Evolutionary conservation across 345 rosid species (phyloP), one percentile per base, ranked within the genome.

Genomic region (Cardamine occulta): DNA sequence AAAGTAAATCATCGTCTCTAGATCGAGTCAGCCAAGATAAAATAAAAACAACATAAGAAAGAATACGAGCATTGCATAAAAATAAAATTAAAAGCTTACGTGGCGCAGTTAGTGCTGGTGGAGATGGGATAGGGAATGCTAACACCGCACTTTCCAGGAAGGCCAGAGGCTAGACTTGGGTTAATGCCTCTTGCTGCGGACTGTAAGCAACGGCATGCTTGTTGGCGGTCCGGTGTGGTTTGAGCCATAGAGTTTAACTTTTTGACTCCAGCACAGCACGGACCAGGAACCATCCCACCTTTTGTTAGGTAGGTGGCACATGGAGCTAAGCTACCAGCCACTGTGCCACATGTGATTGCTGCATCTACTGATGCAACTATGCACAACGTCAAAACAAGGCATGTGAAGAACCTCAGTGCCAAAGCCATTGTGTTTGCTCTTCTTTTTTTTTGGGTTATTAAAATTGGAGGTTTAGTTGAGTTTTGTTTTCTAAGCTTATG

Each of bases 101-200:
- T 81, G 66, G 44, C 18, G 84, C 92, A 88, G 88, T 84, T 66
- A 35, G 84, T 79, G 80, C 70, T 67, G 40, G 74, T 51, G 85
- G 82, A 79, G 81, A 88, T 81, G 73, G 82, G 82, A 80, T 83
- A 89, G 11, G 88, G 88, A 60, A 88, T 37, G 60, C 24, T 66
- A 67, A 88, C 87, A 5, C 82, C 80, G 21, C 90, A 89, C 13
- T 75, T 74, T 13, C 62, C 11, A 0, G 92, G 90, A 32, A 89
- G 88, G 2, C 40, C 7, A 6, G 78, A 51, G 3, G 84, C 88
- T 3, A 19, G 2, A 21, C 53, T 62, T 9, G 13, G 44, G 29
- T 82, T 75, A 60, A 82, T 4, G 10, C n/a, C 3, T 0, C 2
- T 1, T 3, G 84, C 56, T 8, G 83, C 74, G 0, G 52, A 0